Conservation (phyloP, 2,329 filamentous ascomycete species). For the Sporothrix luriei region DNA sequence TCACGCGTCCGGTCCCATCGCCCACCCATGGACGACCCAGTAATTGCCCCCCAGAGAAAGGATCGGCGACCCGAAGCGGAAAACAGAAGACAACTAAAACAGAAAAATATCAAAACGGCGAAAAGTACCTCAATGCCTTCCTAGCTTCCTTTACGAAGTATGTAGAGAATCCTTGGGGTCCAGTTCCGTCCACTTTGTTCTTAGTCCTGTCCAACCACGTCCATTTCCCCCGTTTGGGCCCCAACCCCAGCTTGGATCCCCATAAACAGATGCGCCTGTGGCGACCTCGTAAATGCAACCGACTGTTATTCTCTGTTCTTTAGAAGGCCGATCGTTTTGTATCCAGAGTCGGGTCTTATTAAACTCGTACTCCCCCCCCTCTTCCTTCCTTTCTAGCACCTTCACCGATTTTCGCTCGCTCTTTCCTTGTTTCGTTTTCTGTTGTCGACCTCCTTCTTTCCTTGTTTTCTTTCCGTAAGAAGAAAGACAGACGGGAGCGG, state of each 20-base stretch:
- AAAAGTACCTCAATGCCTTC: conserved; percentile 25
- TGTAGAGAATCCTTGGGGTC: conserved; percentile 8
- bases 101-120: conserved; percentile 1
- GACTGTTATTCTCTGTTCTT: too few species aligned
- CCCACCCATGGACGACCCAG: conserved; percentile 4
- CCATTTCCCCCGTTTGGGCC: conserved; percentile 10
- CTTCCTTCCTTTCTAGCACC: conserved; percentile 11
- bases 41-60: conserved; percentile 7
- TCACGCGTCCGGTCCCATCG: conserved; percentile 12
- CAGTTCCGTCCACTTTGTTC: background rate
- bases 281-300: conserved; percentile 10
- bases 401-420: background rate
- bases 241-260: conserved; percentile 7
- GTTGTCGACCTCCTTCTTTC: background rate
- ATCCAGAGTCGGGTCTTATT: background rate
- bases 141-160: too few species aligned
- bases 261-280: conserved; percentile 22
- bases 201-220: conserved; percentile 6
- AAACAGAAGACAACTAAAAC: background rate
- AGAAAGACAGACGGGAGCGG: background rate
- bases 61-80: conserved; percentile 17
- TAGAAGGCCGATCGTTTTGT: background rate
- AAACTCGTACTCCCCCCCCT: conserved; percentile 4
- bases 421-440: background rate
- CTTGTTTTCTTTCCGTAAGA: background rate